Base-by-base conservation (phyloP, 2,329 filamentous ascomycete species). In the Knoxdaviesia proteae region DNA sequence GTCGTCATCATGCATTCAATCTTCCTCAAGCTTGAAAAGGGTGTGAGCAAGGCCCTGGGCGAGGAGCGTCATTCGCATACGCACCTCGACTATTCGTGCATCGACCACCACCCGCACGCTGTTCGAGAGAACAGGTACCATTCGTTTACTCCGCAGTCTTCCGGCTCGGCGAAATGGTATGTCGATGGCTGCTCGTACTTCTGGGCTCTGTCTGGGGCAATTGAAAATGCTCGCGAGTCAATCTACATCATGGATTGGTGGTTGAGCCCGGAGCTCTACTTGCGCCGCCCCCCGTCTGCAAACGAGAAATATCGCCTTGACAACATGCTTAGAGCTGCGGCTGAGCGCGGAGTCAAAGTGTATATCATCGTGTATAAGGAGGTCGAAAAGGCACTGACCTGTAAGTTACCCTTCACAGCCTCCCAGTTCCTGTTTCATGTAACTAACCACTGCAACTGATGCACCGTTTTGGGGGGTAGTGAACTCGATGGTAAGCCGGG, bases 351-450 rank as follows among this genome's bases (percentile, higher is more conserved):
- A 37, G 86, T 94, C 39, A 74, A 80, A 51, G 68, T 94, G 51
- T 80, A 87, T 51, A 68, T 93, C 42, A 86, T 94, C 42, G 83
- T 94, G 7, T 94, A 94, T 63, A 94, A 93, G 61, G 87, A 94
- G 60, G 82, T 88, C 6, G 74, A 80, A 4, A 79, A 84, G 53
- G 81, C 84, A 36, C 61, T 92, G 52, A 86, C 81, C 36, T 65
- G 80, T 84, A 68, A 69, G 79, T 74, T 52, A 42, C 57, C 30
- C 29, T 8, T 40, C n/a, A 7, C 38, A 40, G 33, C 9, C 6
- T 11, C 11, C n/a, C 7, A 38, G 31, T n/a, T 7, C 4, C 20
- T 20, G 20, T 20, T 20, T 6, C 20, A n/a, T 8, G n/a, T 31
- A 8, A 34, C 48, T 54, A 32, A 54, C 44, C 8, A 20, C 20